phyloP scores from a whole-genome alignment of 78 protist species.

The Speleostelium caveatum region DNA sequence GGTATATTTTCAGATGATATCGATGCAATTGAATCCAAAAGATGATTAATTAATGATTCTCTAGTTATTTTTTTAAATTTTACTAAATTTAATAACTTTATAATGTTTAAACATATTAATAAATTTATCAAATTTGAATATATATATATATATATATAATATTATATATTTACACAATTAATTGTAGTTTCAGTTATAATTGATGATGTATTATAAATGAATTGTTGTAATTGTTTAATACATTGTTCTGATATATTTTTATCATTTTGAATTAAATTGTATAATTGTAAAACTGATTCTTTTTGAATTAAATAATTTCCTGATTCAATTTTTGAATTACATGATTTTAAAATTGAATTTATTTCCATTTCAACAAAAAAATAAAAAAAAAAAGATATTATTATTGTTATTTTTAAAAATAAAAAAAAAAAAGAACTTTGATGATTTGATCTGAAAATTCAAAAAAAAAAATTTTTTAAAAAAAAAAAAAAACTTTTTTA shows the following conservation, averaged over 20 bases:
- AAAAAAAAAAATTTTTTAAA: no score
- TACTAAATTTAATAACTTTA: slow-evolving; percentile 17
- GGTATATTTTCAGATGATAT: neutral
- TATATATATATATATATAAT: neutral
- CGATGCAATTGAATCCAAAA: slow-evolving; percentile 14
- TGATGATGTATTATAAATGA: neutral
- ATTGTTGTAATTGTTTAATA: slow-evolving; percentile 5
- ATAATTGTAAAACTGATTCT: slow-evolving; percentile 4
- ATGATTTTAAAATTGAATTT: no score
- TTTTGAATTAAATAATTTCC: slow-evolving; percentile 21
- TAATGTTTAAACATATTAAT: neutral
- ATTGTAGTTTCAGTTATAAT: slow-evolving; percentile 16
- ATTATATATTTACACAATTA: slow-evolving; percentile 1
- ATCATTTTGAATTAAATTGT: slow-evolving; percentile 11
- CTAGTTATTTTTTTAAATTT: slow-evolving; percentile 5
- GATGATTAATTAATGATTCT: slow-evolving; percentile 24
- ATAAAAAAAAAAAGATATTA: neutral
- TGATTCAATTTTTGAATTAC: neutral
- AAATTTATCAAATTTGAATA: neutral
- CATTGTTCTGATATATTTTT: slow-evolving; percentile 4
- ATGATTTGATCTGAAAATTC: no score
- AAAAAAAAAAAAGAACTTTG: no score
- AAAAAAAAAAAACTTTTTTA: no score
- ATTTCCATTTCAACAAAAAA: neutral
- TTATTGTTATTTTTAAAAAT: no score